Evolutionary conservation across 202 grass and related monocot genomes (phyloP).

Genomic region (Carex arenaria): DNA sequence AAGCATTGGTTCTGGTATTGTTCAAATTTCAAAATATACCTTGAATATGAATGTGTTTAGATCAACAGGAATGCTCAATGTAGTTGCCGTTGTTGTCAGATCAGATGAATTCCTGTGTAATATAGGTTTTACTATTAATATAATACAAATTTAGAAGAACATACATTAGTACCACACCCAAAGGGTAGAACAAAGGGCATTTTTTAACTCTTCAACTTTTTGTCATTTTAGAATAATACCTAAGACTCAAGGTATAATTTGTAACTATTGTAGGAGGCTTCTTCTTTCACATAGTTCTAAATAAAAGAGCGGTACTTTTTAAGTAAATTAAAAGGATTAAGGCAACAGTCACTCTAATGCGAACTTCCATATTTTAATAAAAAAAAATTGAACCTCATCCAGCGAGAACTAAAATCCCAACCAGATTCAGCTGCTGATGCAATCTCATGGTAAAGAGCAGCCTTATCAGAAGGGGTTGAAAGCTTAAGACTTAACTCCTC

Average conservation of each 20-base stretch:
- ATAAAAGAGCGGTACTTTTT: not conserved
- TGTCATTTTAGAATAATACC: not conserved
- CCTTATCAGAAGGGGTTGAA: conserved; percentile 38
- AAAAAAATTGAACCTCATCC: conserved; percentile 68
- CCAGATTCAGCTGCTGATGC: conserved; percentile 89
- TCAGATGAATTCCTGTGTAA: conserved; percentile 62
- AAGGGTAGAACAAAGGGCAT: not conserved
- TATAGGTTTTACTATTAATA: conserved; percentile 6
- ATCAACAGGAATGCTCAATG: conserved; percentile 77
- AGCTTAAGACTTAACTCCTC: conserved; percentile 60
- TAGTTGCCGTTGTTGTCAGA: conserved; percentile 67
- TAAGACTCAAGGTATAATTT: not conserved
- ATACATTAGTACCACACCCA: not conserved
- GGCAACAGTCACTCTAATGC: not conserved
- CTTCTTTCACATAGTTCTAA: not conserved
- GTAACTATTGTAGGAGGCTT: not conserved
- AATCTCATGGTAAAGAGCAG: conserved; percentile 63
- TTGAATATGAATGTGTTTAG: conserved; percentile 86
- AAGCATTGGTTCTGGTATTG: not conserved
- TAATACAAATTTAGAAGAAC: conserved; percentile 18
- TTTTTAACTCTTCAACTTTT: not conserved
- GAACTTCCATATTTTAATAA: not conserved
- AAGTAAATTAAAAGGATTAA: not conserved
- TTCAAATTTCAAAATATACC: conserved; percentile 33
- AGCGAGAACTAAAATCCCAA: conserved; percentile 99